Percentiles rank a stretch among this genome's conserved stretches.
phyloP scores from a whole-genome alignment of 306 rosid species.

The Pachyrhizus erosus region DNA sequence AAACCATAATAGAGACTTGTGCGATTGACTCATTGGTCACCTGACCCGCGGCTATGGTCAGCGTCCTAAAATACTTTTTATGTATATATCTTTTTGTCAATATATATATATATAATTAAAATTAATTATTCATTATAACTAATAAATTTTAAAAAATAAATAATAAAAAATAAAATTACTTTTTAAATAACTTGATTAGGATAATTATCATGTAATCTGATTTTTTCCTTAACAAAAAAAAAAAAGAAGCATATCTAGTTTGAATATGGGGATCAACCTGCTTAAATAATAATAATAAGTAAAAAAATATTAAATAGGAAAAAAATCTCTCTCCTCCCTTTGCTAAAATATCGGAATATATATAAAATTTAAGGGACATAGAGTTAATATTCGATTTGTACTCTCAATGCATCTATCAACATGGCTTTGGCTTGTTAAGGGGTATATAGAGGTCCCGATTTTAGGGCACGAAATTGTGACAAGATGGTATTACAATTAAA shows the following conservation, averaged over 20 bases:
- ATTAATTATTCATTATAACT: no score
- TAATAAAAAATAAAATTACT: no score
- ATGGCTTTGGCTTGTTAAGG: not conserved
- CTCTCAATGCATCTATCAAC: not conserved
- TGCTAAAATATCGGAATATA: not conserved
- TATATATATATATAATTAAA: no score
- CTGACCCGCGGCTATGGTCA: no score
- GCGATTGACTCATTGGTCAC: no score
- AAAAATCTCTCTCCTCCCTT: not conserved
- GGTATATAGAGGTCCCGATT: not conserved
- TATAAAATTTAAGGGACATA: not conserved
- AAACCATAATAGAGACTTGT: no score
- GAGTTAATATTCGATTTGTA: not conserved
- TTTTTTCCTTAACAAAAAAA: not conserved
- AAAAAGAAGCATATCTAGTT: not conserved
- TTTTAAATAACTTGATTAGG: no score
- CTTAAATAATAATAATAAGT: not conserved
- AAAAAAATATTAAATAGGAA: not conserved
- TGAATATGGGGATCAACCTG: not conserved
- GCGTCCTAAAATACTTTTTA: no score
- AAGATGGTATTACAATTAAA: not conserved
- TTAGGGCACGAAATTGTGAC: not conserved
- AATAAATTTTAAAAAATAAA: no score
- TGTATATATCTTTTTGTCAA: no score
- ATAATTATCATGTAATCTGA: not conserved